phyloP scores from a whole-genome alignment of 768 basidiomycete genomes.

The Pleurotus pulmonarius region DNA sequence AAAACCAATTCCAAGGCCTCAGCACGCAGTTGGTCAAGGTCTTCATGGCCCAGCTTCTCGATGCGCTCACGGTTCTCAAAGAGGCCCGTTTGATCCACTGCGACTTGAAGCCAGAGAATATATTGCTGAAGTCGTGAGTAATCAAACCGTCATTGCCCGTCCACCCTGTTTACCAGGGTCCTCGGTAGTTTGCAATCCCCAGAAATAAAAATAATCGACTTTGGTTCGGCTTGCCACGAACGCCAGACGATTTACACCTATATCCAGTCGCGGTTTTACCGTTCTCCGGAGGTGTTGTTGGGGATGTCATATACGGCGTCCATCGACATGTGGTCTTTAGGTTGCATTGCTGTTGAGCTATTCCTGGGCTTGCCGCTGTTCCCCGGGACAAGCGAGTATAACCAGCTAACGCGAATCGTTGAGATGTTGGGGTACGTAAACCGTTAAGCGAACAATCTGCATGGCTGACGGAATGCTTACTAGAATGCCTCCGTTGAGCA shows the following conservation, averaged over 20 bases:
- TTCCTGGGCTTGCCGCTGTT: slow-evolving; percentile 96
- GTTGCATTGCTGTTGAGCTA: slow-evolving; percentile 97
- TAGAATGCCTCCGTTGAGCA: slow-evolving; percentile 86
- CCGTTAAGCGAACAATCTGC: not conserved
- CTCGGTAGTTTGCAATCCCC: slow-evolving; percentile 82
- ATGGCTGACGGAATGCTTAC: not conserved
- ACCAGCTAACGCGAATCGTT: slow-evolving; percentile 93
- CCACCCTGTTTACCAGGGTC: not conserved
- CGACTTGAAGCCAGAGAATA: slow-evolving; percentile 98
- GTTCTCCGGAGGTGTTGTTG: slow-evolving; percentile 94
- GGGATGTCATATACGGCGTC: slow-evolving; percentile 91
- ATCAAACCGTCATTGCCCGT: no score
- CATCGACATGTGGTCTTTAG: slow-evolving; percentile 99
- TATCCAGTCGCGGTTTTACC: slow-evolving; percentile 98
- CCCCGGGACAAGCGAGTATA: slow-evolving; percentile 99
- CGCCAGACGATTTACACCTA: slow-evolving; percentile 99
- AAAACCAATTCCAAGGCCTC: slow-evolving; percentile 97
- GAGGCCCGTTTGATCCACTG: slow-evolving; percentile 97
- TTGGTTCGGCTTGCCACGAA: slow-evolving; percentile 98
- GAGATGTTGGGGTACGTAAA: slow-evolving; percentile 93
- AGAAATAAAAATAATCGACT: slow-evolving; percentile 98
- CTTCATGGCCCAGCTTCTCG: slow-evolving; percentile 93
- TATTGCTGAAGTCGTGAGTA: slow-evolving; percentile 87
- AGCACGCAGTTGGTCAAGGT: slow-evolving; percentile 98
- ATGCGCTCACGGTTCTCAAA: slow-evolving; percentile 88